Percentiles rank a stretch among this genome's conserved stretches.
These are phyloP conservation scores for Helicocarpus griseus DNA, from an alignment of 2,329 filamentous ascomycete species.

Conservation along the genomic window DNA sequence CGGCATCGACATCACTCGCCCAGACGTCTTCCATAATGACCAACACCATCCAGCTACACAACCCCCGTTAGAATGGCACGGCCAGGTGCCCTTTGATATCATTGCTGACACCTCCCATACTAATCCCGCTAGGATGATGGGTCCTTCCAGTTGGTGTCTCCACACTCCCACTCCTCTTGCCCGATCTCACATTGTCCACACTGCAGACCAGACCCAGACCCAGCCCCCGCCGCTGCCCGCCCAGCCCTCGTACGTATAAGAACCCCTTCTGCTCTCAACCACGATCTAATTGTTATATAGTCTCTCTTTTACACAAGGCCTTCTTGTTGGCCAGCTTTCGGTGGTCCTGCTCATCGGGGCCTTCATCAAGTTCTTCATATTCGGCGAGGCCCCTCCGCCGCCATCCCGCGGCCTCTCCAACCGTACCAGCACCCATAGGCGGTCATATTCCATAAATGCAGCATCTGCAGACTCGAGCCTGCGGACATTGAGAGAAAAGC, in stretches of 20 bases:
- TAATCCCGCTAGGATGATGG: conserved; percentile 12
- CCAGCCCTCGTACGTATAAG: conserved; percentile 10
- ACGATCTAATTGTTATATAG: conserved; percentile 35
- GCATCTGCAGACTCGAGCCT: conserved; percentile 32
- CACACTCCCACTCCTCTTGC: neutral
- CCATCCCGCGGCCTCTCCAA: conserved; percentile 69
- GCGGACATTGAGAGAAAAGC: conserved; percentile 37
- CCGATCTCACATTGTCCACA: neutral
- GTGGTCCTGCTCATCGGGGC: conserved; percentile 83
- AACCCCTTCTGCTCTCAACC: neutral
- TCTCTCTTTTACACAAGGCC: conserved; percentile 84
- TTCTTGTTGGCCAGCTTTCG: conserved; percentile 86
- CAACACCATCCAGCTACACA: no score
- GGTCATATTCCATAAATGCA: conserved; percentile 53
- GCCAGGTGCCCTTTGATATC: neutral
- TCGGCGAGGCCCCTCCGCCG: conserved; percentile 80
- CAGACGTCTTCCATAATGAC: neutral
- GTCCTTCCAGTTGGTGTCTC: conserved; percentile 9
- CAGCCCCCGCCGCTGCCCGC: conserved; percentile 4
- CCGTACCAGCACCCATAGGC: conserved; percentile 68
- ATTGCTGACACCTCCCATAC: neutral
- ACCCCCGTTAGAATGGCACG: no score
- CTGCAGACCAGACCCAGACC: conserved; percentile 4
- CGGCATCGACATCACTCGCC: neutral
- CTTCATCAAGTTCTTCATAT: conserved; percentile 99